Evolutionary conservation across 2,329 filamentous ascomycete genomes (phyloP), one percentile per base, ranked within the genome.

Genomic region (Metarhizium anisopliae): DNA sequence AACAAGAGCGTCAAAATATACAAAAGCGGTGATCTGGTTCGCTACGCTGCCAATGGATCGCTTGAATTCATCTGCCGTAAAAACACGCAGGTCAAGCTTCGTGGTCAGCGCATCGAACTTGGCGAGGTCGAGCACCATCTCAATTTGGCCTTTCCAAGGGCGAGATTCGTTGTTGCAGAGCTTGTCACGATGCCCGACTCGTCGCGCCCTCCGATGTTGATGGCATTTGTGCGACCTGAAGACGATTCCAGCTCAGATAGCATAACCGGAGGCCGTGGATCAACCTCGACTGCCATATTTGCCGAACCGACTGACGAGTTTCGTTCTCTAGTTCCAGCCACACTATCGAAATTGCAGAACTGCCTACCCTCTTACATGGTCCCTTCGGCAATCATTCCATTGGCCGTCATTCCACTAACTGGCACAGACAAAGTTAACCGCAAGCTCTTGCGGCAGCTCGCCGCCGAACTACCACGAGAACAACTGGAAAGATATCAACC

Each of bases 361-460:
- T n/a, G 18, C 6, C 53, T 55, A 10, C 53, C 53, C 14, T 45
- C 53, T n/a, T 55, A 55, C 30, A 55, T 55, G 53, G n/a, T 55
- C 2, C 53, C 53, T 7, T 35, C 36, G 4, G 30, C 29, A 3
- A 11, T 45, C 6, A 29, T 55, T 3, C 47, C 53, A 11, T 13
- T 55, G 47, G 10, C 20, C 2, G 35, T 13, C 13, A 11, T 55
- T 32, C 53, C 53, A 6, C 20, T 51, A 38, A 55, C 53, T 0
- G 14, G 20, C n/a, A 51, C 38, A 6, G 53, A 38, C 49, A 55
- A 55, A 20, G 35, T 38, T 11, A 35, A 55, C 29, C 53, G 53
- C 3, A 35, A 14, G 29, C 36, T 35, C 25, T 25, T 55, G 38
- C 47, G 49, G 2, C 14, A 47, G 30, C 38, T 55, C 7, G 47